Conservation (phyloP, 2,329 filamentous ascomycete genomes). For the Pyrenochaeta sp. region DNA sequence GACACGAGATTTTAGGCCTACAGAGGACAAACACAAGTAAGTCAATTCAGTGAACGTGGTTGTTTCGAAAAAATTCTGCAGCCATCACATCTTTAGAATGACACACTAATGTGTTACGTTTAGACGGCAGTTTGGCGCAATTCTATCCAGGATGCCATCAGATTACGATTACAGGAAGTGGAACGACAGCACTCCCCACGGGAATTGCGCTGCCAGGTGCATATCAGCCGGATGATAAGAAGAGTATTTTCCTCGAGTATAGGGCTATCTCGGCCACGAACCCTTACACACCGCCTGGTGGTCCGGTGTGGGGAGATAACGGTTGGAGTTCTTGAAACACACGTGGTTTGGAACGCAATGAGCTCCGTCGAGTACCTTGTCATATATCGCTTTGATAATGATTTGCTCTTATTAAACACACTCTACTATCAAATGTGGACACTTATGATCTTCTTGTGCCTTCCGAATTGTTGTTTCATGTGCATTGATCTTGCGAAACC, state of each 20-base stretch:
- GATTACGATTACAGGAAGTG: conserved; percentile 12
- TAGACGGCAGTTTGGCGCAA: conserved; percentile 9
- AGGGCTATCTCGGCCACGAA: conserved; percentile 13
- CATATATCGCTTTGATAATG: too few relatives aligned
- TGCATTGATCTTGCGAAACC: too few relatives aligned
- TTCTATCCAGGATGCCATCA: conserved; percentile 16
- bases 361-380: too few relatives aligned
- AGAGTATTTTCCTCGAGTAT: conserved; percentile 14
- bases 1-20: conserved; percentile 19
- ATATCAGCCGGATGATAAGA: conserved; percentile 17
- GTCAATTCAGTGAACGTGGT: background rate
- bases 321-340: conserved; percentile 2
- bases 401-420: too few relatives aligned
- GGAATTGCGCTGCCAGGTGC: conserved; percentile 21
- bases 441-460: too few relatives aligned
- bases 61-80: background rate
- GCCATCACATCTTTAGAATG: background rate
- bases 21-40: conserved; percentile 7
- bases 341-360: too few relatives aligned
- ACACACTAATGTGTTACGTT: background rate
- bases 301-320: conserved; percentile 12
- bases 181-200: conserved; percentile 9
- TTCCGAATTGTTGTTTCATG: too few relatives aligned
- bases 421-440: too few relatives aligned
- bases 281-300: conserved; percentile 12